These are phyloP conservation scores for Akebia trifoliata DNA, from an alignment of 164 flowering plant genomes.

Conservation along the genomic window DNA sequence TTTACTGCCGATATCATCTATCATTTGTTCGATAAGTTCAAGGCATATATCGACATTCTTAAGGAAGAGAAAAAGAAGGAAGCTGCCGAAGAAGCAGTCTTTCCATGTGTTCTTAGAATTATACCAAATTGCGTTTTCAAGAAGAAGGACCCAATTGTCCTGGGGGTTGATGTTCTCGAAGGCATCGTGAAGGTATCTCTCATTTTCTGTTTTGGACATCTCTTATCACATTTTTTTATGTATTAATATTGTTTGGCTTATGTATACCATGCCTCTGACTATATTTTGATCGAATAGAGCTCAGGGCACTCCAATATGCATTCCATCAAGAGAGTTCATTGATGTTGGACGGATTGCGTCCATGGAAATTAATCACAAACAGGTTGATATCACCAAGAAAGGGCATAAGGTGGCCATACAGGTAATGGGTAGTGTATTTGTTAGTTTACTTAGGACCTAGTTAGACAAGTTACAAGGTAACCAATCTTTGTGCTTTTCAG, in stretches of 20 bases:
- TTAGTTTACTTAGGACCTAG: background rate
- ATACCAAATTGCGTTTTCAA: conserved; percentile 74
- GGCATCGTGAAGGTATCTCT: no score
- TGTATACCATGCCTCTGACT: background rate
- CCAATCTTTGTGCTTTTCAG: conserved; percentile 57
- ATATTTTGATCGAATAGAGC: background rate
- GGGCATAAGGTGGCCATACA: conserved; percentile 84
- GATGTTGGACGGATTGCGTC: no score
- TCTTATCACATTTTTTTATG: background rate
- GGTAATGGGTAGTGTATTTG: conserved; percentile 33
- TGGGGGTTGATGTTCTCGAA: conserved; percentile 85
- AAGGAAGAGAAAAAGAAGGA: conserved; percentile 89
- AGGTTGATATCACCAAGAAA: conserved; percentile 76
- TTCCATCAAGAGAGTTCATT: conserved; percentile 61
- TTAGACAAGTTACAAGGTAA: background rate
- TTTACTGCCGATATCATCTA: no score
- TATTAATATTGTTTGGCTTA: background rate
- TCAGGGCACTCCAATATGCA: conserved; percentile 72
- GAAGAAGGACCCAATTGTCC: conserved; percentile 84
- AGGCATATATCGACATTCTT: conserved; percentile 72
- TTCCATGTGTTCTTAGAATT: conserved; percentile 83
- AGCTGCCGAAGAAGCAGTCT: conserved; percentile 81
- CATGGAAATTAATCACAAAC: conserved; percentile 68
- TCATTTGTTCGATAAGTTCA: conserved; percentile 90
- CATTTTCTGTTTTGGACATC: conserved; percentile 45